A percentile compares a stretch with the other conserved stretches of the same genome.
These are phyloP conservation scores for Zygosaccharomyces sapae DNA, from an alignment of 1,139 yeast species.

Conservation along the genomic window DNA sequence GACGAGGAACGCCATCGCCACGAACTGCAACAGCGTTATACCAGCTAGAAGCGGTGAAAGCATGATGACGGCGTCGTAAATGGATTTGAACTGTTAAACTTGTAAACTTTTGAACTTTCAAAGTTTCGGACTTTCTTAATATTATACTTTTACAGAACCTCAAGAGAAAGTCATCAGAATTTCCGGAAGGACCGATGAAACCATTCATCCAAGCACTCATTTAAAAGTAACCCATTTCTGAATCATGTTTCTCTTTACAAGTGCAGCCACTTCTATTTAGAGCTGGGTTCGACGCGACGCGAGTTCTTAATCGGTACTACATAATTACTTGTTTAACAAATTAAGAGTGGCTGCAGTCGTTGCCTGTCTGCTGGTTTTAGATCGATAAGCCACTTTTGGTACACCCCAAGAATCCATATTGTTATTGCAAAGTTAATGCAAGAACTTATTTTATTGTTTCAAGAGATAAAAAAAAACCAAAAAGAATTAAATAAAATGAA, in stretches of 20 bases:
- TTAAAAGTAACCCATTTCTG: slow-evolving; percentile 1
- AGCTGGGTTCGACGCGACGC: slow-evolving; percentile 7
- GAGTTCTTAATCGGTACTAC: background rate
- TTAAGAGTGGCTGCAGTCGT: background rate
- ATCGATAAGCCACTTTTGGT: background rate
- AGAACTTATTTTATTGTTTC: too few relatives aligned
- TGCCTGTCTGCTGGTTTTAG: background rate
- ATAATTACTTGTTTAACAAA: background rate
- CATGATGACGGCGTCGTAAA: background rate
- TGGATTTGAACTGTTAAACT: background rate
- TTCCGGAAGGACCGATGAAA: background rate
- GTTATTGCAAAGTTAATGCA: too few relatives aligned
- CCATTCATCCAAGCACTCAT: background rate
- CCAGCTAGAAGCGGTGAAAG: slow-evolving; percentile 7
- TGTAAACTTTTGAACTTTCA: background rate
- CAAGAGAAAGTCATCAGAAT: background rate
- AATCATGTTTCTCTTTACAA: slow-evolving; percentile 2
- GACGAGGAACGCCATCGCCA: slow-evolving; percentile 46
- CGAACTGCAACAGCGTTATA: slow-evolving; percentile 30
- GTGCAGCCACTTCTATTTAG: slow-evolving; percentile 7
- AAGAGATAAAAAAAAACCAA: too few relatives aligned
- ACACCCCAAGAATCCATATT: background rate
- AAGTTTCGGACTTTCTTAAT: too few relatives aligned
- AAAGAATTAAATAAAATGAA: too few relatives aligned
- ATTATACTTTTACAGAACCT: background rate